phyloP scores from a whole-genome alignment of 2,329 filamentous ascomycete species.

The Botrytis elliptica region DNA sequence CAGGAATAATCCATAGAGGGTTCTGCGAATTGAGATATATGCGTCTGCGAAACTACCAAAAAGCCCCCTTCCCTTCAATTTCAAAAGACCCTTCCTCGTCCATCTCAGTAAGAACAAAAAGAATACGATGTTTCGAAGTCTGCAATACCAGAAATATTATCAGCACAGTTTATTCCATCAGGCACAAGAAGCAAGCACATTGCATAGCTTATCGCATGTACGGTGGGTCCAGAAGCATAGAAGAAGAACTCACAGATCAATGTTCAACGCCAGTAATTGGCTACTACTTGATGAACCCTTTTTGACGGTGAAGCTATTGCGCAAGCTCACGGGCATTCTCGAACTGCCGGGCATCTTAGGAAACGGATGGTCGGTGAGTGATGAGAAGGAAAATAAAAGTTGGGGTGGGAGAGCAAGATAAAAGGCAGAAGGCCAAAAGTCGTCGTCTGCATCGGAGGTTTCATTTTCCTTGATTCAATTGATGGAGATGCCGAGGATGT shows the following conservation, averaged over 20 bases:
- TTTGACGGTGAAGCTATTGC: constrained; percentile 64
- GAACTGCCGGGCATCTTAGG: constrained; percentile 63
- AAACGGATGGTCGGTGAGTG: constrained; percentile 2
- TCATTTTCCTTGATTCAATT: constrained; percentile 15
- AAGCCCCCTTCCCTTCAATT: constrained; percentile 84
- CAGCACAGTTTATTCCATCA: not conserved
- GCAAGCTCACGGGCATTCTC: constrained; percentile 68
- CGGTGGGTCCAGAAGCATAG: constrained; percentile 13
- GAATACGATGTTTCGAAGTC: constrained; percentile 84
- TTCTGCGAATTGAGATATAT: constrained; percentile 69
- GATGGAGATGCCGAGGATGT: constrained; percentile 21
- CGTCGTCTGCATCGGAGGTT: constrained; percentile 13
- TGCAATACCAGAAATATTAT: constrained; percentile 40
- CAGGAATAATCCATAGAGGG: constrained; percentile 82
- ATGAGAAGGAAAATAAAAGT: constrained; percentile 12
- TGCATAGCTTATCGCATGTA: constrained; percentile 13
- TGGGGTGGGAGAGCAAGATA: not conserved
- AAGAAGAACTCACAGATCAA: constrained; percentile 61
- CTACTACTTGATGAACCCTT: constrained; percentile 51
- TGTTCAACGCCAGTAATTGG: constrained; percentile 59
- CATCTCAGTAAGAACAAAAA: constrained; percentile 83
- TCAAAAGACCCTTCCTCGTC: constrained; percentile 75
- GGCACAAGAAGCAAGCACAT: constrained; percentile 6
- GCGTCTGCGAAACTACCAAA: constrained; percentile 74
- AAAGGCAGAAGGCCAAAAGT: constrained; percentile 7